These are phyloP conservation scores for Gorgonomyces haynaldii DNA, from an alignment of 192 early-diverging fungal genomes.

Conservation along the genomic window DNA sequence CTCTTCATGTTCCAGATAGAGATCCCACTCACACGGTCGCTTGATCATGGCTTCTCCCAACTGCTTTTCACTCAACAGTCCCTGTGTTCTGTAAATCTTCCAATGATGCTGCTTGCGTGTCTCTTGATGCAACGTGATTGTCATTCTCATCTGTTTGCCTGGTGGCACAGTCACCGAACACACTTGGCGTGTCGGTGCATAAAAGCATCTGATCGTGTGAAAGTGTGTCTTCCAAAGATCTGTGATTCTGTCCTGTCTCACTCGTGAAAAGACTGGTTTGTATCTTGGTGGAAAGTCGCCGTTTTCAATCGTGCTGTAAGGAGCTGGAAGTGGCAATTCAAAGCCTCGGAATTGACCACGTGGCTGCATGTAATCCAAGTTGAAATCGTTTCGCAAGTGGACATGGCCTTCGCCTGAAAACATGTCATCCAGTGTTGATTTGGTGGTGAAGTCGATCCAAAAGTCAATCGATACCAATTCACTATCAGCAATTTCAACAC, in stretches of 20 bases:
- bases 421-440: conserved; percentile 25
- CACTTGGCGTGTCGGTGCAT: not conserved
- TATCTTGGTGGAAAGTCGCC: conserved; percentile 6
- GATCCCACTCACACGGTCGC: too few relatives aligned
- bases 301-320: not conserved
- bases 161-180: not conserved
- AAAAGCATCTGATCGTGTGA: not conserved
- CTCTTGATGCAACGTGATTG: not conserved
- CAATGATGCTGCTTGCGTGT: too few relatives aligned
- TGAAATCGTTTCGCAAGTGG: conserved; percentile 26
- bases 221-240: conserved; percentile 6
- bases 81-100: too few relatives aligned
- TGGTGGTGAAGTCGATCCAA: conserved; percentile 17
- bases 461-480: conserved; percentile 12
- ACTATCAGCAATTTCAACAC: conserved; percentile 3
- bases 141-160: not conserved
- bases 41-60: too few relatives aligned
- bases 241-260: conserved; percentile 1
- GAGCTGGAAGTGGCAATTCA: not conserved
- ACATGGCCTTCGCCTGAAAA: conserved; percentile 28
- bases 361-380: conserved; percentile 18
- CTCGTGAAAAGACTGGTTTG: conserved; percentile 5
- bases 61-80: too few relatives aligned
- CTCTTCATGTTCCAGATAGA: too few relatives aligned
- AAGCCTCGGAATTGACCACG: conserved; percentile 12